Evolutionary conservation across 176 grass and related monocot species (phyloP).

Genomic region (Oryza glaberrima): DNA sequence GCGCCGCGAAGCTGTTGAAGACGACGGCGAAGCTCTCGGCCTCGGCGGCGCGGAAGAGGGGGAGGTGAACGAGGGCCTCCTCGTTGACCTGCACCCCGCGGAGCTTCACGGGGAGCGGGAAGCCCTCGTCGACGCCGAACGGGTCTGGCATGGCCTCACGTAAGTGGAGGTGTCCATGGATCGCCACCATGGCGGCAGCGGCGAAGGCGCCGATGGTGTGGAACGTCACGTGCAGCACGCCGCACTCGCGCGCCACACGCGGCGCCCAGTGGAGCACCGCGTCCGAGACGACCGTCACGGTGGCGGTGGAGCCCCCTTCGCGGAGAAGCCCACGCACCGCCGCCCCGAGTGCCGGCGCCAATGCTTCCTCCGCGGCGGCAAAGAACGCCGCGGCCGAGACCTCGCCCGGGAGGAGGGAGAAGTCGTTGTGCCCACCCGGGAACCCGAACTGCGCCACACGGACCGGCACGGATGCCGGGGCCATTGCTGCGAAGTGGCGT

Average conservation of each 20-base stretch:
- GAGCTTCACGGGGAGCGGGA: not conserved
- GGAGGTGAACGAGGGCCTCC: constrained; percentile 42
- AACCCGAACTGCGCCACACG: constrained; percentile 31
- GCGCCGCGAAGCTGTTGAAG: constrained; percentile 48
- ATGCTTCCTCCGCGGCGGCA: constrained; percentile 20
- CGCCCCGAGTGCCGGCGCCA: constrained; percentile 24
- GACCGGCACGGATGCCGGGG: not conserved
- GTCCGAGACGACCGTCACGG: constrained; percentile 41
- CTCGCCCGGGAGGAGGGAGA: constrained; percentile 49
- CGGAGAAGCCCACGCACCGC: not conserved
- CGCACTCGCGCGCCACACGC: constrained; percentile 38
- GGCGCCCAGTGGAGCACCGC: constrained; percentile 49
- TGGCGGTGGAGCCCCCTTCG: not conserved
- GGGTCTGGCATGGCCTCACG: not conserved
- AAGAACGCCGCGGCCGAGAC: constrained; percentile 30
- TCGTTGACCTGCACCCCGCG: constrained; percentile 15
- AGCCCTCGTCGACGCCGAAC: constrained; percentile 5
- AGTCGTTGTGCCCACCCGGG: constrained; percentile 33
- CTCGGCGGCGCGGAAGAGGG: constrained; percentile 49
- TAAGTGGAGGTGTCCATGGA: constrained; percentile 11
- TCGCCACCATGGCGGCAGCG: constrained; percentile 33
- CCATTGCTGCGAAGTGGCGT: constrained; percentile 38
- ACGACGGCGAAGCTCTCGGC: constrained; percentile 40
- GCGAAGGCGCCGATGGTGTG: constrained; percentile 57
- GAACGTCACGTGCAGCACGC: constrained; percentile 54